Base-by-base conservation (phyloP, 2,329 filamentous ascomycete species). In the Paradendryphiella salina region DNA sequence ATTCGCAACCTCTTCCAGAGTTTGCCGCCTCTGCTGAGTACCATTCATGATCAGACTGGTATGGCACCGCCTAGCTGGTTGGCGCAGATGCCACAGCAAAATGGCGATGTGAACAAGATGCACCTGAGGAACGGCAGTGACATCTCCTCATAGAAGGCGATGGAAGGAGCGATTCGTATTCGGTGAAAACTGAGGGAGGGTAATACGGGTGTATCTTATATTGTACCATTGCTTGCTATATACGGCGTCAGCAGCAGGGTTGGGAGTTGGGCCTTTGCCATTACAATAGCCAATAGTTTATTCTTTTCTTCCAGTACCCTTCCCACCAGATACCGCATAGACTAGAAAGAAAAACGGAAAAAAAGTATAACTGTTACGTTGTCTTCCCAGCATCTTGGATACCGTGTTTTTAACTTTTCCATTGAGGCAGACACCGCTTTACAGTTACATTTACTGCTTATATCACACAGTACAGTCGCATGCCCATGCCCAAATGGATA, bases 1-100 rank as follows among this genome's bases (percentile, higher is more conserved):
- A 86, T 94, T 75, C 80, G 89, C 59, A 92, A 93, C 61, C 81
- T 95, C 31, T 92, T 94, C 76, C 90, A 94, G 78, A 88, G 85
- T 70, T 77, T 95, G 54, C 90, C 90, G 29, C 90, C 90, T 4
- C 79, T 95, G 15, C 85, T 95, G 76, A 85, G 82, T 8, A 95
- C 90, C 0, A 93, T 96, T 65, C 87, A 94, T 62, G 90, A 95
- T 53, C 90, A 96, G 78, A 95, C 90, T 0, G 90, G 90, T 0
- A 91, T 95, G 65, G 80, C 82, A 1, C 84, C 92, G 5, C 90
- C 90, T 1, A 83, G 82, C 64, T 95, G 90, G 90, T 58, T 83
- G 61, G 79, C 78, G 48, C 76, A 81, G 61, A 80, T 83, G 78
- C 79, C 79, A 6, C 60, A 60, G 37, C 50, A 64, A 26, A 51